Evolutionary conservation across 164 flowering plant species (phyloP), one percentile per base, ranked within the genome.

Genomic region (Chloranthus sessilifolius): DNA sequence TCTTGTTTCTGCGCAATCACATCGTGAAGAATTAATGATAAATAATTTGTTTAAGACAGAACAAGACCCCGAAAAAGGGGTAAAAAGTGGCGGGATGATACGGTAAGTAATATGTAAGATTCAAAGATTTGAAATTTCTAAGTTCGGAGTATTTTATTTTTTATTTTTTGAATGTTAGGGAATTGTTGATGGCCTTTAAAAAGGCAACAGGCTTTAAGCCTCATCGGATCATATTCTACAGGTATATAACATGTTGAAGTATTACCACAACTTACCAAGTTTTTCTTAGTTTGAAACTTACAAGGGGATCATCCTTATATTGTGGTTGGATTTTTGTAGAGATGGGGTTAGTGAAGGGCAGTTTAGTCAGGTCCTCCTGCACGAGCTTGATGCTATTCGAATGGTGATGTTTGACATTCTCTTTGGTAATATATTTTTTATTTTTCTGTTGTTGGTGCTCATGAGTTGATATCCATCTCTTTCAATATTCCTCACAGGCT

Each of bases 321-420:
- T 20, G 26, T 20, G n/a, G 6, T 11, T 52, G 12, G 28, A 23
- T 11, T 14, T 15, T 61, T 52, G 20, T 82, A 91, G 98, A 53
- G 98, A 81, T 78, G 98, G 98, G 2, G 95, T 88, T 0, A 80
- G 94, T 53, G 96, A 91, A 62, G 95, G 95, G 0, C 96, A 91
- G 20, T 91, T 91, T 11, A 27, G 40, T 36, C 67, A 70, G 34
- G 71, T 70, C 0, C 25, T 70, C 8, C 52, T 66, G 6, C 16
- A 53, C 51, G 74, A 70, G 19, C 5, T 70, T 34, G 74, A 65
- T 47, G 70, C 70, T 0, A 62, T 70, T 20, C 54, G 64, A 39
- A 53, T 45, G 64, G 67, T 66, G 26, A 22, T 14, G 7, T 43
- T 43, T 17, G 17, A 43, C 1, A n/a, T n/a, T n/a, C n/a, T 14